A percentile compares a stretch with the other conserved stretches of the same genome.
phyloP scores from a whole-genome alignment of 495 filamentous ascomycete genomes.

The Ascobolus immersus region DNA sequence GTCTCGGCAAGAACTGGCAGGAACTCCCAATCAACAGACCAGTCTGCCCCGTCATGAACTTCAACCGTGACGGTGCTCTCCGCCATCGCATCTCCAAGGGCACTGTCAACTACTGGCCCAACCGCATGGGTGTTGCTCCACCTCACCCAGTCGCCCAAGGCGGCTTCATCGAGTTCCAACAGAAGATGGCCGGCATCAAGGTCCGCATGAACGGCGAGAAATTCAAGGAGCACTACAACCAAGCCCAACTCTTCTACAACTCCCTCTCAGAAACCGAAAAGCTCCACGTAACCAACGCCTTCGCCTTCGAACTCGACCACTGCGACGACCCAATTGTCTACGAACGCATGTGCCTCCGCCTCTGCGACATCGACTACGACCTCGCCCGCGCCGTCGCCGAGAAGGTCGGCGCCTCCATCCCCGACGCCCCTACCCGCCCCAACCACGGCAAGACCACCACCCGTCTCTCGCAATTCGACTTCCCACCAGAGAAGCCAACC shows the following conservation, averaged over 20 bases:
- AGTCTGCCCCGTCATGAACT: slow-evolving; percentile 57
- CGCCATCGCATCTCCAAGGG: slow-evolving; percentile 37
- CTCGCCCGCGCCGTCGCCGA: slow-evolving; percentile 46
- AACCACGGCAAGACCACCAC: slow-evolving; percentile 43
- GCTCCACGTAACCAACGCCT: slow-evolving; percentile 38
- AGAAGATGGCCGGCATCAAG: slow-evolving; percentile 43
- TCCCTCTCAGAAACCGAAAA: slow-evolving; percentile 47
- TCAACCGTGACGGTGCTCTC: slow-evolving; percentile 48
- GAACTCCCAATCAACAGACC: slow-evolving; percentile 64
- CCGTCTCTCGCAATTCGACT: slow-evolving; percentile 44
- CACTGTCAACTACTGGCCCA: slow-evolving; percentile 74
- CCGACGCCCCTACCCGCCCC: slow-evolving; percentile 22
- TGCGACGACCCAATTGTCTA: slow-evolving; percentile 72
- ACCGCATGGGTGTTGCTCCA: slow-evolving; percentile 39
- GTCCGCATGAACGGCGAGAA: slow-evolving; percentile 43
- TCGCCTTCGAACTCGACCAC: slow-evolving; percentile 68
- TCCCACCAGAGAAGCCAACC: slow-evolving; percentile 32
- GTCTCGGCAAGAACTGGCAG: slow-evolving; percentile 64
- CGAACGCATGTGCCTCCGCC: slow-evolving; percentile 39
- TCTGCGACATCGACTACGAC: slow-evolving; percentile 41
- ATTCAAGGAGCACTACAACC: slow-evolving; percentile 45
- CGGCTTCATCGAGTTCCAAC: slow-evolving; percentile 42
- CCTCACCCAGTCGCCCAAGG: slow-evolving; percentile 30
- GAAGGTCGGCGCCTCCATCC: slow-evolving; percentile 35
- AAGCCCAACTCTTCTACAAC: slow-evolving; percentile 62